Evolutionary conservation across 306 rosid genomes (phyloP).

Genomic region (Ochetophila trinervis): DNA sequence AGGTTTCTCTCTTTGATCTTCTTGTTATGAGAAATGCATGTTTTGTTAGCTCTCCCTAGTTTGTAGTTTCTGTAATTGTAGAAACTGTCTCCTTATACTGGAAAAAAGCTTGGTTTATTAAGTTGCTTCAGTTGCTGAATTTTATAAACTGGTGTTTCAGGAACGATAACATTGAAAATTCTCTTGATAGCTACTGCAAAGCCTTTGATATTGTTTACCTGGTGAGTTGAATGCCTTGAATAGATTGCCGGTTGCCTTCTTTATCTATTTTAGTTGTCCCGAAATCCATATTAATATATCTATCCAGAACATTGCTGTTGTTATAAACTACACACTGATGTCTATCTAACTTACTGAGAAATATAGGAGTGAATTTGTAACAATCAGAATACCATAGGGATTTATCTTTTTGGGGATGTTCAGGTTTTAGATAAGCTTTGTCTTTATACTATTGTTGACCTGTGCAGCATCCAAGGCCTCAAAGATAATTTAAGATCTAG

Average conservation of each 20-base stretch:
- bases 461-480: too few species aligned
- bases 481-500: too few species aligned
- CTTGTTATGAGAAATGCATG: not conserved
- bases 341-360: not conserved
- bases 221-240: constrained; percentile 48
- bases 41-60: not conserved
- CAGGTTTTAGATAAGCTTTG: too few species aligned
- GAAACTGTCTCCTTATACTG: not conserved
- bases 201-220: constrained; percentile 78
- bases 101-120: too few species aligned
- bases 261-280: constrained; percentile 1
- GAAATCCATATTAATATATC: not conserved
- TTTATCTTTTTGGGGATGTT: not conserved
- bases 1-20: not conserved
- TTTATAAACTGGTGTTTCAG: constrained; percentile 41
- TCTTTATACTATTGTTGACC: too few species aligned
- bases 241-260: not conserved
- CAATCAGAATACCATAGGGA: constrained; percentile 2
- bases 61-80: not conserved
- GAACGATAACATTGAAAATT: constrained; percentile 69
- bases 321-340: not conserved
- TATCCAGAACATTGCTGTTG: not conserved
- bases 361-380: not conserved
- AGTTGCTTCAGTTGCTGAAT: constrained; percentile 12
- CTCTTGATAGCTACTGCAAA: constrained; percentile 58